A percentile compares a stretch with the other conserved stretches of the same genome.
Evolutionary conservation across 257 asterid genomes (phyloP).

Genomic region (Cinchona pubescens): DNA sequence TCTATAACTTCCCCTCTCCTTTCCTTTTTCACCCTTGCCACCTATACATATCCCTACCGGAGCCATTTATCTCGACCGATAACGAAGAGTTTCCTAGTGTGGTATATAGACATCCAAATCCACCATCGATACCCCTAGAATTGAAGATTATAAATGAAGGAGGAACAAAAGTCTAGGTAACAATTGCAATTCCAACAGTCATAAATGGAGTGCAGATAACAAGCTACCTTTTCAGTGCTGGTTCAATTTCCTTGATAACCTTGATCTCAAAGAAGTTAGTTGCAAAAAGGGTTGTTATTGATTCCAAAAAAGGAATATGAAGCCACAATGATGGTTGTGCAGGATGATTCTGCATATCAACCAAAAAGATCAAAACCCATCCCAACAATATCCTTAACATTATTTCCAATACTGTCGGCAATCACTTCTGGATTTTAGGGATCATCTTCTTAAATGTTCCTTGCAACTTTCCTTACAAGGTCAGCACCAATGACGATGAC

Average conservation of each 20-base stretch:
- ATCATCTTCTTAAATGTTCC: conserved; percentile 53
- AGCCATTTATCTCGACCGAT: too few species aligned
- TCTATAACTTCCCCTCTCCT: too few species aligned
- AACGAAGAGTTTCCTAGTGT: too few species aligned
- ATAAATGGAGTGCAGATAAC: conserved; percentile 73
- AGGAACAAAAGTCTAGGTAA: conserved; percentile 71
- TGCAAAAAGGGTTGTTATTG: conserved; percentile 68
- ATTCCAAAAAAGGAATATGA: conserved; percentile 46
- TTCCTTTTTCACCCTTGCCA: too few species aligned
- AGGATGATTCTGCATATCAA: conserved; percentile 47
- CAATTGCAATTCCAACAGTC: conserved; percentile 71
- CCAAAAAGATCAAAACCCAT: conserved; percentile 57
- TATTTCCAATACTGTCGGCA: conserved; percentile 90
- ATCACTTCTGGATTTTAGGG: conserved; percentile 71
- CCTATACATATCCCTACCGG: too few species aligned
- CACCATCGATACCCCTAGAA: too few species aligned
- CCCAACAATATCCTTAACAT: conserved; percentile 96
- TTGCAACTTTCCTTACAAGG: conserved; percentile 52
- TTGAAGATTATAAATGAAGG: conserved; percentile 73
- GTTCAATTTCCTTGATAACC: conserved; percentile 43
- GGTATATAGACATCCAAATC: too few species aligned
- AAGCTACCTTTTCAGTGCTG: conserved; percentile 66
- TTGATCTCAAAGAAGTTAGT: conserved; percentile 41
- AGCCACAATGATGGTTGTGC: conserved; percentile 50
- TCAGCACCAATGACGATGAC: conserved; percentile 59